Evolutionary conservation across 2,329 filamentous ascomycete species (phyloP).

Genomic region (Ramularia collo-cygni): DNA sequence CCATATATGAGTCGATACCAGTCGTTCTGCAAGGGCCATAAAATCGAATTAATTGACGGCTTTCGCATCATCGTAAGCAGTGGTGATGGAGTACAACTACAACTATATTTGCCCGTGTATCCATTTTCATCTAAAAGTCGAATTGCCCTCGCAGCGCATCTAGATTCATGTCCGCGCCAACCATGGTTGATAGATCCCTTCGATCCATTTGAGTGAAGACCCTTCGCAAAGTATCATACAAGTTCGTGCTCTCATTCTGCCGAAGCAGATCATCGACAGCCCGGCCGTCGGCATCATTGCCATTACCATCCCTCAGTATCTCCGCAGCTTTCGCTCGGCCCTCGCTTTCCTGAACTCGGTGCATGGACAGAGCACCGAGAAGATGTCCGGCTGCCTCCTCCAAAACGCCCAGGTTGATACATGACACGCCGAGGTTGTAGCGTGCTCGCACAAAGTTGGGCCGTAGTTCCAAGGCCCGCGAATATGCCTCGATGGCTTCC

Average conservation of each 20-base stretch:
- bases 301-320: conserved; percentile 57
- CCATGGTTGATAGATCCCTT: conserved; percentile 78
- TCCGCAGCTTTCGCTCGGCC: conserved; percentile 77
- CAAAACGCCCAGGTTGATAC: conserved; percentile 95
- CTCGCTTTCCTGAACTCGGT: conserved; percentile 83
- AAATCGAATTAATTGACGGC: too few relatives aligned
- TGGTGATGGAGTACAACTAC: too few relatives aligned
- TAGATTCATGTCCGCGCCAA: conserved; percentile 84
- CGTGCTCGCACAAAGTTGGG: conserved; percentile 95
- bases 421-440: conserved; percentile 93
- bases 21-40: too few relatives aligned
- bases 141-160: conserved; percentile 84
- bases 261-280: conserved; percentile 80
- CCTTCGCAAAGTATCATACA: conserved; percentile 87
- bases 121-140: conserved; percentile 57
- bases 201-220: conserved; percentile 97
- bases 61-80: too few relatives aligned
- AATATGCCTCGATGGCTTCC: conserved; percentile 94
- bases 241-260: conserved; percentile 93
- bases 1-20: too few relatives aligned
- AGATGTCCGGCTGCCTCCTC: conserved; percentile 89
- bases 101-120: too few relatives aligned
- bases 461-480: conserved; percentile 79
- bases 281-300: conserved; percentile 54
- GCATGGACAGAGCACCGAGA: conserved; percentile 87